A percentile compares a stretch with the other conserved stretches of the same genome.
Evolutionary conservation across 2,329 filamentous ascomycete species (phyloP).

Genomic region (Xylariaceae sp.): DNA sequence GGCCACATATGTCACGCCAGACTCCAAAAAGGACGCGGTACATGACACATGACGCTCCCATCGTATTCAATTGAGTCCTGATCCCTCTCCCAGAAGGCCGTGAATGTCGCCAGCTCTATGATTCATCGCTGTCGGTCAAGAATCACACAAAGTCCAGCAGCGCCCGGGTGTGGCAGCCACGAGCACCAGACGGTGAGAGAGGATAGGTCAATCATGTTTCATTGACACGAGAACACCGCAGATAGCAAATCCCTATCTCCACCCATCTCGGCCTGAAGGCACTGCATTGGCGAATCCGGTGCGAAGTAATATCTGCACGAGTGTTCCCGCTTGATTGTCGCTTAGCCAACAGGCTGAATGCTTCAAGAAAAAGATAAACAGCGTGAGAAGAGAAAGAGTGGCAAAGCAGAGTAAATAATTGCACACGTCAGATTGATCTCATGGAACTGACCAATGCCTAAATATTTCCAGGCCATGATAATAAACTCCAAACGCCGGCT

Average conservation of each 20-base stretch:
- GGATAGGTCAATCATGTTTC: not conserved
- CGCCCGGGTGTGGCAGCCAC: too few species aligned
- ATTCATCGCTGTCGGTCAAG: not conserved
- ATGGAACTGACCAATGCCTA: too few species aligned
- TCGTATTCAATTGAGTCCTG: not conserved
- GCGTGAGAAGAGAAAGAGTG: not conserved
- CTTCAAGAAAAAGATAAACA: not conserved
- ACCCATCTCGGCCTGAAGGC: not conserved
- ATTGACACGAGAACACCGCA: not conserved
- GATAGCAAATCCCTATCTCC: not conserved
- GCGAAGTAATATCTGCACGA: not conserved
- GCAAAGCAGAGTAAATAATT: not conserved
- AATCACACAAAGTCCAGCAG: not conserved
- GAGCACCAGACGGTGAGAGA: not conserved
- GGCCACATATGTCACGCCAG: not conserved
- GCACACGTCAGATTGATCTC: not conserved
- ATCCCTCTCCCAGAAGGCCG: not conserved
- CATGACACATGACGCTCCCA: not conserved
- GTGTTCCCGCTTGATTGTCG: not conserved
- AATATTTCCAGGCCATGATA: not conserved
- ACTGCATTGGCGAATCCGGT: not conserved
- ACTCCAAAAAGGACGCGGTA: not conserved
- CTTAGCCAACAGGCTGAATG: not conserved
- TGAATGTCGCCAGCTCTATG: not conserved
- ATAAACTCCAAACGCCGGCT: slow-evolving; percentile 19